Percentiles rank a stretch among this genome's conserved stretches.
Conservation (phyloP, 129 eudicot genomes). For the Flaveria sonorensis region DNA sequence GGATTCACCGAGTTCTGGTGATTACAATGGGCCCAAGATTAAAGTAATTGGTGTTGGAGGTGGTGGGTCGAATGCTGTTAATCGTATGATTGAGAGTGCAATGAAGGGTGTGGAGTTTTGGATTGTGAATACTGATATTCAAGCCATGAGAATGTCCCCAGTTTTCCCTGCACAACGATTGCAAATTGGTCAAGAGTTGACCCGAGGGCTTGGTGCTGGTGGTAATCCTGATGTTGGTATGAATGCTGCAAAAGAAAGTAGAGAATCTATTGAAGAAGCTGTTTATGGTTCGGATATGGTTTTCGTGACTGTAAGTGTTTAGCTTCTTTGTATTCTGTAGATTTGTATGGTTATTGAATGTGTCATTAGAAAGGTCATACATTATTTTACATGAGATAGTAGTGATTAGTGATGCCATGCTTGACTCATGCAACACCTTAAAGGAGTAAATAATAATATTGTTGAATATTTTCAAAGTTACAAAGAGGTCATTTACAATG, state of each 20-base stretch:
- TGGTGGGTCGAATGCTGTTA: slow-evolving; percentile 96
- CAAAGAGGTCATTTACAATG: too few relatives aligned
- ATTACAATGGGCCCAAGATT: slow-evolving; percentile 76
- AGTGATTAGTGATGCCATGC: too few relatives aligned
- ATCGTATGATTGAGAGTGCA: slow-evolving; percentile 86
- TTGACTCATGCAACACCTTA: too few relatives aligned
- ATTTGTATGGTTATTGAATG: neutral
- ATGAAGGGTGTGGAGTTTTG: slow-evolving; percentile 96
- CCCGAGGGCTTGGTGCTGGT: slow-evolving; percentile 98
- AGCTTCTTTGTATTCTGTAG: neutral
- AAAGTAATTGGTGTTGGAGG: slow-evolving; percentile 98
- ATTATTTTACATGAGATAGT: neutral
- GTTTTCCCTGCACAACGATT: slow-evolving; percentile 65
- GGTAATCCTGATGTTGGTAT: slow-evolving; percentile 94
- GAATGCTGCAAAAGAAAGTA: slow-evolving; percentile 97
- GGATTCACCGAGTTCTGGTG: slow-evolving; percentile 43
- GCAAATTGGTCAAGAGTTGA: slow-evolving; percentile 86
- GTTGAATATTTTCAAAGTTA: too few relatives aligned
- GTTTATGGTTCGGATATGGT: slow-evolving; percentile 93
- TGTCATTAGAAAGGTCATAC: neutral
- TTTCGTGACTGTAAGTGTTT: slow-evolving; percentile 83
- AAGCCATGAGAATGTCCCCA: slow-evolving; percentile 85
- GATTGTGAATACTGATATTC: slow-evolving; percentile 92
- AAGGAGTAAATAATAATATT: too few relatives aligned
- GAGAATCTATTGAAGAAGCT: slow-evolving; percentile 70